Base-by-base conservation (phyloP, 805 yeast genomes). In the Tetrapisispora namnaoensis region DNA sequence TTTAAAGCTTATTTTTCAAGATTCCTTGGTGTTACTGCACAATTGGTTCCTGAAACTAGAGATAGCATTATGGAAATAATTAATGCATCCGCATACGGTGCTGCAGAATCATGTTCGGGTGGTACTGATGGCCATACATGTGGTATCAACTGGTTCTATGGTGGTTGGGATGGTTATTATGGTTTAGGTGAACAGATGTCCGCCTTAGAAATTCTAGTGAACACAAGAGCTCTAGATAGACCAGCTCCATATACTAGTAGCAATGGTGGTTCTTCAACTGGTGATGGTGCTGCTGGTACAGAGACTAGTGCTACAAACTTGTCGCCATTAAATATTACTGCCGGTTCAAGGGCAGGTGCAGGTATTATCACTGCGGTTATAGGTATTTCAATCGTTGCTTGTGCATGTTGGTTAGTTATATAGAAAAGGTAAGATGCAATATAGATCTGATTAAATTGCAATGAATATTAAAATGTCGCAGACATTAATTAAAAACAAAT, bases 131-230 rank as follows among this genome's bases (percentile, higher is more conserved):
- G 87, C 17, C 83, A 80, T 53, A 90, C 97, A 0, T 91, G 98
- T 72, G 97, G 96, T 28, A 60, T 77, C 49, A 74, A 86, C 60
- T 90, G 98, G 98, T 67, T 77, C 36, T 63, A 64, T 9, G 70
- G 71, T 1, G 79, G 78, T 18, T 85, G 84, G 81, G 97, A 90
- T 66, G 80, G 77, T 1, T 60, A 62, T 38, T 87, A 77, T 58
- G 96, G 97, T 2, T 73, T 91, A 35, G 97, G 97, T 49, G 96
- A 91, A 69, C 95, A 91, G 68, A 84, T 86, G 77, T 70, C 82
- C 34, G 96, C 96, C 0, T 68, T 89, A 52, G 97, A 89, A 59
- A 69, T 69, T 1, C 70, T 79, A 55, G 73, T 71, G 27, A 75
- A 72, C 45, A 59, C 75, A 10, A 55, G 59, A 39, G 66, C 68